These are phyloP conservation scores for Aspergillus sp. DNA, from an alignment of 2,329 filamentous ascomycete species.

Conservation along the genomic window DNA sequence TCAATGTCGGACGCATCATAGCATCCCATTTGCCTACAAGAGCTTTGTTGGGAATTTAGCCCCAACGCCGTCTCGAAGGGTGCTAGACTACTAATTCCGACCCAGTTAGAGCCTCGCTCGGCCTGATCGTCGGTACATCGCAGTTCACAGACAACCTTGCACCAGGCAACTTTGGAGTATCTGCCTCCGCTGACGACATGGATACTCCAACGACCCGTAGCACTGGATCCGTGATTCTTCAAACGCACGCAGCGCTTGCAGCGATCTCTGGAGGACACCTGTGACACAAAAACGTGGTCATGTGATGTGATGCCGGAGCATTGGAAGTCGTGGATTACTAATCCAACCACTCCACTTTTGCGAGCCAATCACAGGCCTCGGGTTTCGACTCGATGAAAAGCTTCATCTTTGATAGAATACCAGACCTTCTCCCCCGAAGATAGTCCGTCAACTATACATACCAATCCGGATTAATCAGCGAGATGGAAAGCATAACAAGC, in stretches of 20 bases:
- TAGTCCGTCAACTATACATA: neutral
- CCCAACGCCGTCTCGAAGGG: constrained; percentile 12
- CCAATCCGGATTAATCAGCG: neutral
- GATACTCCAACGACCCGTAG: too few species aligned
- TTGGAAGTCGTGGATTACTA: neutral
- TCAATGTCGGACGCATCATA: neutral
- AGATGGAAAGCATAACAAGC: constrained; percentile 23
- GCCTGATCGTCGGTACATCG: too few species aligned
- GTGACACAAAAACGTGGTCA: neutral
- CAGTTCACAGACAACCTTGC: too few species aligned
- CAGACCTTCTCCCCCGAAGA: too few species aligned
- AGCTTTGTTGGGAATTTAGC: constrained; percentile 30
- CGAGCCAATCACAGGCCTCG: neutral
- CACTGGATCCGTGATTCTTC: too few species aligned
- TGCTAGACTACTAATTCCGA: neutral
- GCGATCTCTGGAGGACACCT: neutral
- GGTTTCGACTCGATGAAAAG: neutral
- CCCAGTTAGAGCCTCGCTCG: neutral
- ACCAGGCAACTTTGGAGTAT: neutral
- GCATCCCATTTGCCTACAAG: constrained; percentile 5
- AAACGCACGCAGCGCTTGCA: too few species aligned
- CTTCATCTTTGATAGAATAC: neutral
- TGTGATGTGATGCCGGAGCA: neutral
- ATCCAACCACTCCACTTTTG: neutral
- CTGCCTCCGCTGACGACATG: too few species aligned